Evolutionary conservation across 2,329 filamentous ascomycete genomes (phyloP).

Genomic region (Fusarium sambucinum): DNA sequence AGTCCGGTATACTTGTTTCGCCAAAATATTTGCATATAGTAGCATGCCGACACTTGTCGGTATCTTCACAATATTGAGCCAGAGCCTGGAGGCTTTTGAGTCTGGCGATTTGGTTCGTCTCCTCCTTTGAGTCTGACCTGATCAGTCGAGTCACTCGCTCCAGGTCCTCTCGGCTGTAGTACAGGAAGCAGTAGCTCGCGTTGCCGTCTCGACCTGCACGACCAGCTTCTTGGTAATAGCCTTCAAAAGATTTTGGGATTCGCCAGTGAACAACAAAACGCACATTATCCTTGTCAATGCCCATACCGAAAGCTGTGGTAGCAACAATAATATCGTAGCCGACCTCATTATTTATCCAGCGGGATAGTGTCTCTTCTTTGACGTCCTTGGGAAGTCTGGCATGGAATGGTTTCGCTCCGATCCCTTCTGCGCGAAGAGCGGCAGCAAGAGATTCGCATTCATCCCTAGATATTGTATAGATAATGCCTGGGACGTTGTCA

Average conservation of each 20-base stretch:
- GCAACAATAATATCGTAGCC: slow-evolving; percentile 94
- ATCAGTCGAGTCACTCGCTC: slow-evolving; percentile 76
- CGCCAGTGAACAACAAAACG: slow-evolving; percentile 97
- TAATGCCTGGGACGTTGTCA: slow-evolving; percentile 79
- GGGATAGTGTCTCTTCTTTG: slow-evolving; percentile 77
- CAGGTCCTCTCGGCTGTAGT: slow-evolving; percentile 89
- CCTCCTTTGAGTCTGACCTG: slow-evolving; percentile 58
- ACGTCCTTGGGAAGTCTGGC: slow-evolving; percentile 74
- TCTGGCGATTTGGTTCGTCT: slow-evolving; percentile 62
- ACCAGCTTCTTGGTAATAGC: slow-evolving; percentile 95
- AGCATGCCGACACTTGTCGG: slow-evolving; percentile 78
- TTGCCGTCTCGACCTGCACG: slow-evolving; percentile 91
- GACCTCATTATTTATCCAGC: slow-evolving; percentile 78
- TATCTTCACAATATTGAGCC: slow-evolving; percentile 84
- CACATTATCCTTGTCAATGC: slow-evolving; percentile 95
- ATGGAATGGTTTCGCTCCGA: slow-evolving; percentile 81
- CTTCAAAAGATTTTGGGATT: slow-evolving; percentile 92
- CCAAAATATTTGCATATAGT: slow-evolving; percentile 83
- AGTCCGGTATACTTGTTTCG: slow-evolving; percentile 68
- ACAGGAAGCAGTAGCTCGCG: slow-evolving; percentile 86
- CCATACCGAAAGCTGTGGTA: slow-evolving; percentile 97
- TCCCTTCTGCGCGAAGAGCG: slow-evolving; percentile 73
- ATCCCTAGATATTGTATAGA: slow-evolving; percentile 80
- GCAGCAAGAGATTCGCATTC: slow-evolving; percentile 80
- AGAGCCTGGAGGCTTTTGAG: slow-evolving; percentile 75